Conservation (phyloP, 2,329 filamentous ascomycete genomes). For the Venturia carpophila region DNA sequence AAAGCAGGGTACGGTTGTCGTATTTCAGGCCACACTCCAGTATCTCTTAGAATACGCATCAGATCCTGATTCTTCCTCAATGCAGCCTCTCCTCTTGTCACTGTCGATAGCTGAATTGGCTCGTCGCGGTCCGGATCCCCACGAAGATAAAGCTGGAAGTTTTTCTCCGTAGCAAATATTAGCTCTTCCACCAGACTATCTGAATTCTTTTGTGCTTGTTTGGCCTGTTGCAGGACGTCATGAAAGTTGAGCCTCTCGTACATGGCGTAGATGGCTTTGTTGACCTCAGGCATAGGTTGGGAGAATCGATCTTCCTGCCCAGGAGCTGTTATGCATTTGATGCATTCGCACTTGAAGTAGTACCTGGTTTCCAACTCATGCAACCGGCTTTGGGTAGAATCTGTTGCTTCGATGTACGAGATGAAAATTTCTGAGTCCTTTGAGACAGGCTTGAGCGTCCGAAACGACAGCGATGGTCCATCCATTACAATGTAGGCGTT, state of each 20-base stretch:
- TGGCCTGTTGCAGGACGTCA: slow-evolving; percentile 21
- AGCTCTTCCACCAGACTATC: slow-evolving; percentile 11
- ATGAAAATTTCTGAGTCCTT: slow-evolving; percentile 52
- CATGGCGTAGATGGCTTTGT: slow-evolving; percentile 23
- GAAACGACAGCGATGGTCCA: slow-evolving; percentile 42
- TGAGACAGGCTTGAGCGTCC: slow-evolving; percentile 45
- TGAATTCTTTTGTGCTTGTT: slow-evolving; percentile 18
- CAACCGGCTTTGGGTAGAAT: slow-evolving; percentile 44
- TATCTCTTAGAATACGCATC: slow-evolving; percentile 29
- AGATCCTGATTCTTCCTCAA: neutral
- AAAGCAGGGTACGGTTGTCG: slow-evolving; percentile 49
- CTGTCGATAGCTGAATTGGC: neutral
- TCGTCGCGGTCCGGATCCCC: neutral
- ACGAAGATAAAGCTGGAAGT: slow-evolving; percentile 2
- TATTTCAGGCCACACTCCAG: slow-evolving; percentile 39
- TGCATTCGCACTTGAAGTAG: slow-evolving; percentile 52
- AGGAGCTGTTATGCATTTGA: slow-evolving; percentile 38
- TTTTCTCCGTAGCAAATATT: neutral
- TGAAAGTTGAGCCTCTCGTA: slow-evolving; percentile 17
- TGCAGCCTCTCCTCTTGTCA: slow-evolving; percentile 1
- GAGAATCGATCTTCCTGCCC: slow-evolving; percentile 36
- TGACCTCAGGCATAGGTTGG: slow-evolving; percentile 26
- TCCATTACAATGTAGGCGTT: slow-evolving; percentile 54
- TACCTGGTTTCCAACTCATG: slow-evolving; percentile 47
- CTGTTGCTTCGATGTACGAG: slow-evolving; percentile 53